A percentile compares a stretch with the other conserved stretches of the same genome.
Evolutionary conservation across 2,329 filamentous ascomycete species (phyloP).

Genomic region (Epichloe baconii): DNA sequence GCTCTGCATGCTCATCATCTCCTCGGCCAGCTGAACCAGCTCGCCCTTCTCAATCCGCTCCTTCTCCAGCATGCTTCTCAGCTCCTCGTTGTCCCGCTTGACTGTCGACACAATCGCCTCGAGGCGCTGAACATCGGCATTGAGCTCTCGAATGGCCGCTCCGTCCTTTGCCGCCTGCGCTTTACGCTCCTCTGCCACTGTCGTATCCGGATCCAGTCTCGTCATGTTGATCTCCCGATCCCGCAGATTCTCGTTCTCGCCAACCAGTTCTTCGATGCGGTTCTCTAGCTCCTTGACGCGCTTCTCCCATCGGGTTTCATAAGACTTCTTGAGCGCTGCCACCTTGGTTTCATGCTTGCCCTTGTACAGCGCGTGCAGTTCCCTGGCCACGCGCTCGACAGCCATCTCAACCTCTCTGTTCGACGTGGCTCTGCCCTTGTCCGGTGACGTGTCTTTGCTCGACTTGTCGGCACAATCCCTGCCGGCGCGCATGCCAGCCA

Average conservation of each 20-base stretch:
- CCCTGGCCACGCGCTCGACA: slow-evolving; percentile 83
- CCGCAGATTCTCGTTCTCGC: slow-evolving; percentile 64
- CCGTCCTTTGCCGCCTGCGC: slow-evolving; percentile 50
- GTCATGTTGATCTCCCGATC: slow-evolving; percentile 52
- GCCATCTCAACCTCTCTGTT: slow-evolving; percentile 64
- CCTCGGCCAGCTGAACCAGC: slow-evolving; percentile 67
- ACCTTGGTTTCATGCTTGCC: slow-evolving; percentile 96
- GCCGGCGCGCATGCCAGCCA: slow-evolving; percentile 58
- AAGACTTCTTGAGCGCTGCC: slow-evolving; percentile 69
- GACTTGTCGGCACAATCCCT: slow-evolving; percentile 27
- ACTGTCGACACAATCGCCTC: slow-evolving; percentile 59
- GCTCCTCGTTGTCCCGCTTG: slow-evolving; percentile 53
- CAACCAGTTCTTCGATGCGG: slow-evolving; percentile 53
- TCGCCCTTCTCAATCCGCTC: slow-evolving; percentile 77
- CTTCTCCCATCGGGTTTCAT: slow-evolving; percentile 84
- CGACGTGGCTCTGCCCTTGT: slow-evolving; percentile 23
- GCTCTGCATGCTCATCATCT: slow-evolving; percentile 63
- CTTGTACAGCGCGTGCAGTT: slow-evolving; percentile 89
- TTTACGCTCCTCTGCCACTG: slow-evolving; percentile 36
- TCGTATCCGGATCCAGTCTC: slow-evolving; percentile 36
- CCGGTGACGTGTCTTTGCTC: slow-evolving; percentile 17
- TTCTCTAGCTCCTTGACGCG: slow-evolving; percentile 66
- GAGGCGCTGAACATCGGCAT: slow-evolving; percentile 63
- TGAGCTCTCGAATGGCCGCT: slow-evolving; percentile 54
- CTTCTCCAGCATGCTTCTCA: slow-evolving; percentile 53